Conservation (phyloP, 2,329 filamentous ascomycete genomes). For the Xylaria sp. region DNA sequence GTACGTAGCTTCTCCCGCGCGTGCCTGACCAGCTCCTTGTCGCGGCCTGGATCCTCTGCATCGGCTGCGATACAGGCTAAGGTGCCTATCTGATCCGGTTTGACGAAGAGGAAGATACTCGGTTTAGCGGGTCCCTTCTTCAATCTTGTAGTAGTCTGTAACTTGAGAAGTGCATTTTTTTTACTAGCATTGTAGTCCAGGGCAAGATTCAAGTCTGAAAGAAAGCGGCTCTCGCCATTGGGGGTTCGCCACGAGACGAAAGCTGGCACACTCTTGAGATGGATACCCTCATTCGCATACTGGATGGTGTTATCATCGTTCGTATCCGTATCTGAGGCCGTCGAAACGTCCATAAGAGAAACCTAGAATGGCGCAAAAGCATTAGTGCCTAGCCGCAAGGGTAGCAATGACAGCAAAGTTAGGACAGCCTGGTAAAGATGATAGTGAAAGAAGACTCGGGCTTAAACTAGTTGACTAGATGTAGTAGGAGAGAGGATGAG, state of each 20-base stretch:
- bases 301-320: neutral
- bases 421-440: neutral
- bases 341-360: slow-evolving; percentile 23
- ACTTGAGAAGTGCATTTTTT: slow-evolving; percentile 6
- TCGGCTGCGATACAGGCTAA: slow-evolving; percentile 5
- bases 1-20: slow-evolving; percentile 20
- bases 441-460: neutral
- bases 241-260: slow-evolving; percentile 20
- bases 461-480: neutral
- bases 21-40: slow-evolving; percentile 5
- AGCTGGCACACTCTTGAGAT: slow-evolving; percentile 16
- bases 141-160: slow-evolving; percentile 18
- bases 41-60: neutral
- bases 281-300: slow-evolving; percentile 1
- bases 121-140: slow-evolving; percentile 24
- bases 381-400: slow-evolving; percentile 4
- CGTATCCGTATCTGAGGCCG: slow-evolving; percentile 23
- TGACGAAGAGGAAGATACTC: slow-evolving; percentile 23
- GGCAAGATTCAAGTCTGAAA: slow-evolving; percentile 6
- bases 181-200: slow-evolving; percentile 1
- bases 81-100: slow-evolving; percentile 21
- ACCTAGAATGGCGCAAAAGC: neutral
- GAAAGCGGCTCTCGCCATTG: neutral
- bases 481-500: neutral
- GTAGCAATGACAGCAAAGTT: neutral